Evolutionary conservation across 768 basidiomycete genomes (phyloP), one percentile per base, ranked within the genome.

Genomic region (Psilocybe sp.): DNA sequence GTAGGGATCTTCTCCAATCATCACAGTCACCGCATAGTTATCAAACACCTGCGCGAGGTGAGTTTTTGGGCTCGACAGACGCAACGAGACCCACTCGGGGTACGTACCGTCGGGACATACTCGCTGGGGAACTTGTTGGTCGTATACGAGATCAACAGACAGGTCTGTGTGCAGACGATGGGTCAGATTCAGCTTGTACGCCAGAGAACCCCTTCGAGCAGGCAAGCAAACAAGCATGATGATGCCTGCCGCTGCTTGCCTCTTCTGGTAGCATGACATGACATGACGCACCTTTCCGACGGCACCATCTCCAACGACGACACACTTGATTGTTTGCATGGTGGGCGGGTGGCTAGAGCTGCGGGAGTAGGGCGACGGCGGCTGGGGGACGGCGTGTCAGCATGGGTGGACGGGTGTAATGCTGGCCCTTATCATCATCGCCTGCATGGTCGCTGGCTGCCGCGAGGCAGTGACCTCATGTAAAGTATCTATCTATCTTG

Each of bases 1-100:
- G 70, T 98, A 98, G 46, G 97, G 96, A 72, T 98, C 96, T 64
- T 98, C 97, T 46, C 96, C 96, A 73, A 99, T 98, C 97, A 99
- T 98, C 51, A 99, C 97, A n/a, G 96, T 98, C 54, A 98, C 97
- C 54, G 97, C 97, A 73, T 95, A 95, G 72, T 96, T 96, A 72
- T 96, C 92, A 69, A 94, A 94, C 52, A 93, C 88, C 90, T 92
- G 71, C 14, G 47, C 63, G 45, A 49, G 40, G 33, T 16, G 32
- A 37, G 44, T 57, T 49, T 52, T 47, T 37, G 49, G 46, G 50
- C 43, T 58, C 39, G 35, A 14, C 32, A 36, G n/a, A 31, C 36
- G n/a, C 58, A 64, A 46, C 18, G 46, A 52, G 58, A 59, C 50
- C 57, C 54, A 57, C 61, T 56, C 60, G 54, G 56, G 57, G 11